Evolutionary conservation across 2,329 filamentous ascomycete genomes (phyloP).

Genomic region (Xylaria sp.): DNA sequence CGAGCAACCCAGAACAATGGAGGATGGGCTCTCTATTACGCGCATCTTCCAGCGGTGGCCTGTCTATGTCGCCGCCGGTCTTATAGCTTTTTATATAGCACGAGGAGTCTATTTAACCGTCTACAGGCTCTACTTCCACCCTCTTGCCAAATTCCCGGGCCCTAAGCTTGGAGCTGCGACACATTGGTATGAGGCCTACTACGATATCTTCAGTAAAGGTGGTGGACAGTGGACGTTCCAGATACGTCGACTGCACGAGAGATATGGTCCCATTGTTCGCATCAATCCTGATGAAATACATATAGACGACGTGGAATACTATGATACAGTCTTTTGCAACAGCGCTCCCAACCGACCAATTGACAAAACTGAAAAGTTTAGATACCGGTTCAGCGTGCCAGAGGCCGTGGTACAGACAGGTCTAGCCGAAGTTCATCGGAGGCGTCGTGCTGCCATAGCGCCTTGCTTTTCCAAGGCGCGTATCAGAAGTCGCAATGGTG

Average conservation of each 20-base stretch:
- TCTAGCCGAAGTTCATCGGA: conserved; percentile 1
- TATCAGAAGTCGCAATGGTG: neutral
- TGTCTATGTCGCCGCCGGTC: neutral
- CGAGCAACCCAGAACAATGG: conserved; percentile 4
- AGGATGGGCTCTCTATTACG: neutral
- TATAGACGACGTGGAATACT: conserved; percentile 16
- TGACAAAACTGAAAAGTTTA: conserved; percentile 9
- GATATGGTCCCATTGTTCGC: conserved; percentile 26
- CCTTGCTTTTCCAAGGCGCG: conserved; percentile 19
- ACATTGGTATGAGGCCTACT: conserved; percentile 28
- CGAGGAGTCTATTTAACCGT: conserved; percentile 6
- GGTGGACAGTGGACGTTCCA: conserved; percentile 18
- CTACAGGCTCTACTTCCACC: conserved; percentile 10
- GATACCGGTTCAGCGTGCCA: conserved; percentile 8
- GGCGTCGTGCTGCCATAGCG: conserved; percentile 9
- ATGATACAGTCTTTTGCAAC: conserved; percentile 8
- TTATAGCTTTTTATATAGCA: neutral
- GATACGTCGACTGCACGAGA: conserved; percentile 13
- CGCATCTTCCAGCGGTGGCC: neutral
- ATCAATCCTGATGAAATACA: conserved; percentile 20
- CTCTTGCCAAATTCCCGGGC: conserved; percentile 27
- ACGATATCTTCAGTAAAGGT: conserved; percentile 25
- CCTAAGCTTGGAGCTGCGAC: conserved; percentile 26
- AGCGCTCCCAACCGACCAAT: conserved; percentile 1
- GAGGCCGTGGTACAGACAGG: conserved; percentile 8